Conservation (phyloP, 495 filamentous ascomycete species). For the Penicillium diatomitis region DNA sequence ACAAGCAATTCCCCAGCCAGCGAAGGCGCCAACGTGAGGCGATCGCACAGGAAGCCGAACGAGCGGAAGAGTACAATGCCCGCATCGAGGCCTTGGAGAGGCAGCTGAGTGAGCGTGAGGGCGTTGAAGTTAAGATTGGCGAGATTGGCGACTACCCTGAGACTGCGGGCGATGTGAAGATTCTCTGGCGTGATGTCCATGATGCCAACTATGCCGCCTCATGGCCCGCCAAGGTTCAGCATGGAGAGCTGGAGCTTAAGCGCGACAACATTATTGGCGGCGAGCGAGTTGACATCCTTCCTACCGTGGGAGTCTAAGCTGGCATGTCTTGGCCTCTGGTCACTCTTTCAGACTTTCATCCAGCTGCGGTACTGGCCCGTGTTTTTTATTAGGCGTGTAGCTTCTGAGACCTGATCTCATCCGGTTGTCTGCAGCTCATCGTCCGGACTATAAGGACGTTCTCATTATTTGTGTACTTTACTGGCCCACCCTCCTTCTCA, state of each 20-base stretch:
- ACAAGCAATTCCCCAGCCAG: background rate
- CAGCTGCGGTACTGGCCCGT: no score
- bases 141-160: conserved; percentile 23
- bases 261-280: conserved; percentile 29
- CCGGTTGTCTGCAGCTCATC: no score
- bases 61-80: conserved; percentile 23
- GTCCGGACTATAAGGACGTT: no score
- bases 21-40: conserved; percentile 22
- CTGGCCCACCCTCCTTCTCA: no score
- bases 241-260: conserved; percentile 39
- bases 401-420: no score
- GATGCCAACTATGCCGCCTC: conserved; percentile 55
- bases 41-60: conserved; percentile 29
- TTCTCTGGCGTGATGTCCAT: conserved; percentile 62
- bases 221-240: conserved; percentile 64
- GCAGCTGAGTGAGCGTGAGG: conserved; percentile 16
- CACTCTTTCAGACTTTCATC: no score
- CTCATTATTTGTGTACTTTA: no score
- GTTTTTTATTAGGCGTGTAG: no score
- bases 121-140: conserved; percentile 22
- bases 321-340: no score
- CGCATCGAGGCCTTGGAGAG: conserved; percentile 23
- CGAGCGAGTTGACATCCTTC: conserved; percentile 16
- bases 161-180: conserved; percentile 31
- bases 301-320: conserved; percentile 1